phyloP scores from a whole-genome alignment of 768 basidiomycete genomes.

The Arthromyces matolae region DNA sequence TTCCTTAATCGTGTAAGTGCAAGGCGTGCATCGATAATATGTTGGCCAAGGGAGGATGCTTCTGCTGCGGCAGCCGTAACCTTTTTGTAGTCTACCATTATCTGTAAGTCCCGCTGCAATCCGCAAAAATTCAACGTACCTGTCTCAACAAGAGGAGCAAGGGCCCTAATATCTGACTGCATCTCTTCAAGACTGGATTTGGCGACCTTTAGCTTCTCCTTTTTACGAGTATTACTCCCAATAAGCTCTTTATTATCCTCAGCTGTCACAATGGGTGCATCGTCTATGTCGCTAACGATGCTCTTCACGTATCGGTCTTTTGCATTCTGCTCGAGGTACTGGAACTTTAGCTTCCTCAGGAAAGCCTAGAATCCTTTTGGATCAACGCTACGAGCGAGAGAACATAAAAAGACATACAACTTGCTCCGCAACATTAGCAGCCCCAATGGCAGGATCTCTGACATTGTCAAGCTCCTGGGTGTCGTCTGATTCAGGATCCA shows the following conservation, averaged over 20 bases:
- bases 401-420: slow-evolving; percentile 39
- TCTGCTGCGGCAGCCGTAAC: slow-evolving; percentile 49
- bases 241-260: slow-evolving; percentile 73
- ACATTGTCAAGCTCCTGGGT: slow-evolving; percentile 28
- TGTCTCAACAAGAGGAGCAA: slow-evolving; percentile 68
- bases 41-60: slow-evolving; percentile 59
- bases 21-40: slow-evolving; percentile 81
- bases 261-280: slow-evolving; percentile 74
- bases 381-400: not conserved
- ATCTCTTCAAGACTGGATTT: slow-evolving; percentile 63
- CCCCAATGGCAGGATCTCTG: slow-evolving; percentile 54
- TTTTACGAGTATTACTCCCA: slow-evolving; percentile 63
- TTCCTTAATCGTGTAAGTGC: slow-evolving; percentile 78
- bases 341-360: slow-evolving; percentile 81
- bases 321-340: slow-evolving; percentile 86
- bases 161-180: slow-evolving; percentile 55
- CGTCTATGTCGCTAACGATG: slow-evolving; percentile 81
- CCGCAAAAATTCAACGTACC: slow-evolving; percentile 32
- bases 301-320: slow-evolving; percentile 86
- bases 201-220: slow-evolving; percentile 58
- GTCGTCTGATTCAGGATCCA: slow-evolving; percentile 34
- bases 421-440: slow-evolving; percentile 56
- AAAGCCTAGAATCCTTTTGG: slow-evolving; percentile 45
- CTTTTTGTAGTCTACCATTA: slow-evolving; percentile 51
- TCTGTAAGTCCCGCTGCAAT: not conserved